phyloP scores from a whole-genome alignment of 768 basidiomycete species.

The Hericium erinaceus region DNA sequence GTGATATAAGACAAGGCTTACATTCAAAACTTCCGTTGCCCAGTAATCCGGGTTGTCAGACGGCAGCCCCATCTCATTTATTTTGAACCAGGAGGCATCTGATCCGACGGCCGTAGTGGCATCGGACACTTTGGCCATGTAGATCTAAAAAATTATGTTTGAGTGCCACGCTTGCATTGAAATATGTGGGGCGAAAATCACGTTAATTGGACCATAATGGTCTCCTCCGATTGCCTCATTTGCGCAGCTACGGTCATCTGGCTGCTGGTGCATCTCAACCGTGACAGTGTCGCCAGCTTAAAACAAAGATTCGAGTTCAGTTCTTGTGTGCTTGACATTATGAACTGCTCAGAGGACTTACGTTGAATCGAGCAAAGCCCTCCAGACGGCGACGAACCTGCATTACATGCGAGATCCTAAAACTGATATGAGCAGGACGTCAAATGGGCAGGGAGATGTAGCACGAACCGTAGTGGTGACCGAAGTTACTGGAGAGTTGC shows the following conservation, averaged over 20 bases:
- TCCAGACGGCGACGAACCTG: slow-evolving; percentile 21
- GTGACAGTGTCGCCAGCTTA: slow-evolving; percentile 37
- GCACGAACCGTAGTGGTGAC: slow-evolving; percentile 24
- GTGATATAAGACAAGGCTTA: neutral
- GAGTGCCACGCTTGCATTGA: neutral
- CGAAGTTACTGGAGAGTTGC: slow-evolving; percentile 38
- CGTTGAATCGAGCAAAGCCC: slow-evolving; percentile 25
- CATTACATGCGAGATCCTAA: slow-evolving; percentile 43
- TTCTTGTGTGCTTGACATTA: neutral
- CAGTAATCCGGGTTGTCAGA: slow-evolving; percentile 41
- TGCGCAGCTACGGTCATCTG: slow-evolving; percentile 34
- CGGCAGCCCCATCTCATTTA: slow-evolving; percentile 38
- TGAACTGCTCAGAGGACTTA: neutral
- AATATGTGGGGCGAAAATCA: neutral
- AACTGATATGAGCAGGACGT: too few relatives aligned
- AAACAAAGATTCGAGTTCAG: neutral
- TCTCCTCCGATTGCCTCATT: slow-evolving; percentile 42
- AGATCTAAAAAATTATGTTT: slow-evolving; percentile 21
- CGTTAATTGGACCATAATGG: slow-evolving; percentile 40
- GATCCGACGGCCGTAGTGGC: slow-evolving; percentile 36
- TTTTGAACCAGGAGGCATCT: slow-evolving; percentile 40
- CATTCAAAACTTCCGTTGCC: slow-evolving; percentile 30
- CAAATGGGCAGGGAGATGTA: too few relatives aligned
- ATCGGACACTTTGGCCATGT: slow-evolving; percentile 39
- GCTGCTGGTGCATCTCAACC: slow-evolving; percentile 49